A percentile compares a stretch with the other conserved stretches of the same genome.
Evolutionary conservation across 2,329 filamentous ascomycete genomes (phyloP).

Genomic region (Talaromyces sp.): DNA sequence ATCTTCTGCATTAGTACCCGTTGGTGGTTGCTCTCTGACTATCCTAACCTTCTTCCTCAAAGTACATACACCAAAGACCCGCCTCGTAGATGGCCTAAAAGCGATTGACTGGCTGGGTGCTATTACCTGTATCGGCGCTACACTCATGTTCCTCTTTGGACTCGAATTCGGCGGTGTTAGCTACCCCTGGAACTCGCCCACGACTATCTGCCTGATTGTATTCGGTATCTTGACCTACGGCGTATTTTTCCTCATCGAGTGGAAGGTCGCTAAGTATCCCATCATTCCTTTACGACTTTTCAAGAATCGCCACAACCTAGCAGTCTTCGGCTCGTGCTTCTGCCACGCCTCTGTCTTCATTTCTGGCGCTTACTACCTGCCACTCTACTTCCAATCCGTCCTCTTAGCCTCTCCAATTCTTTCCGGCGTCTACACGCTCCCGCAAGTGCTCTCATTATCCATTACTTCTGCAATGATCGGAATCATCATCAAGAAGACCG

Average conservation of each 20-base stretch:
- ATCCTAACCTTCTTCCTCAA: slow-evolving; percentile 60
- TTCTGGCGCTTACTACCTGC: slow-evolving; percentile 73
- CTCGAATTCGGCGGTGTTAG: slow-evolving; percentile 78
- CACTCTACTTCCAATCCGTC: slow-evolving; percentile 79
- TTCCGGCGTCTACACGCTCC: slow-evolving; percentile 71
- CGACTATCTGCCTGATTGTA: slow-evolving; percentile 72
- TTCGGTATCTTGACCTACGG: slow-evolving; percentile 64
- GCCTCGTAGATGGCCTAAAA: slow-evolving; percentile 55
- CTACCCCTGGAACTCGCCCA: slow-evolving; percentile 70
- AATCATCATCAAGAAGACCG: slow-evolving; percentile 71
- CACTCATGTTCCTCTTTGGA: slow-evolving; percentile 80
- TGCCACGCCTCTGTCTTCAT: slow-evolving; percentile 76
- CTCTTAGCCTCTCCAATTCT: slow-evolving; percentile 65
- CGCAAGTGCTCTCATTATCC: slow-evolving; percentile 66
- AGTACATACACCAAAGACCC: slow-evolving; percentile 59
- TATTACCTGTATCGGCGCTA: slow-evolving; percentile 67
- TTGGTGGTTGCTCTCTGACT: slow-evolving; percentile 58
- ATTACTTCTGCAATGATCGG: slow-evolving; percentile 59
- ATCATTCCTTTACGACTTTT: slow-evolving; percentile 75
- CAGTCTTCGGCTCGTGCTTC: slow-evolving; percentile 64
- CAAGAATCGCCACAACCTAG: slow-evolving; percentile 61
- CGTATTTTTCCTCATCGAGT: slow-evolving; percentile 71
- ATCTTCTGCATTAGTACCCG: slow-evolving; percentile 44
- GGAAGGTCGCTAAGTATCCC: slow-evolving; percentile 69
- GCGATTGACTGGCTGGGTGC: slow-evolving; percentile 64